These are phyloP conservation scores for Fragilaria radians DNA, from an alignment of 108 stramenopile genomes.

Conservation along the genomic window DNA sequence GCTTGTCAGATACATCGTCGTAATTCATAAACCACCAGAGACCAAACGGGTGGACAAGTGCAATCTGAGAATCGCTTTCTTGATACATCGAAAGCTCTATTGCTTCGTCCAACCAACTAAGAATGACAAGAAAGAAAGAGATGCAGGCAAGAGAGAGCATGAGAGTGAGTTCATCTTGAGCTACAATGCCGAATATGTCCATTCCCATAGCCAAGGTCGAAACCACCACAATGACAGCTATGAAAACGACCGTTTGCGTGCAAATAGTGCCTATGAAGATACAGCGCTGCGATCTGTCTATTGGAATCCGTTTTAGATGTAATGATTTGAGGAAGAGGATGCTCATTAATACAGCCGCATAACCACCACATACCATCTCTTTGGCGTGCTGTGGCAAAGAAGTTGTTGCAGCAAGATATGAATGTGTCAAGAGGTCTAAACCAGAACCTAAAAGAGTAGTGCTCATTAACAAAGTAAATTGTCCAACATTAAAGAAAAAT, in stretches of 20 bases:
- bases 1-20: slow-evolving; percentile 14
- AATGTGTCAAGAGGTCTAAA: slow-evolving; percentile 72
- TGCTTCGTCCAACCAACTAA: slow-evolving; percentile 72
- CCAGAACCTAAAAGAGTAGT: slow-evolving; percentile 78
- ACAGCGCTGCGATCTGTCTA: slow-evolving; percentile 29
- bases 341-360: slow-evolving; percentile 54
- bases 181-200: slow-evolving; percentile 37
- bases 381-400: slow-evolving; percentile 70
- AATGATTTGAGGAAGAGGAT: slow-evolving; percentile 77
- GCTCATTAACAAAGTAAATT: slow-evolving; percentile 56
- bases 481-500: slow-evolving; percentile 69
- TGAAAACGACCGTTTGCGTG: slow-evolving; percentile 43
- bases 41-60: slow-evolving; percentile 70
- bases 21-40: slow-evolving; percentile 68
- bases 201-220: slow-evolving; percentile 41
- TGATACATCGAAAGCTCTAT: slow-evolving; percentile 60
- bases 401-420: slow-evolving; percentile 67
- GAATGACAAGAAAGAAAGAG: slow-evolving; percentile 47
- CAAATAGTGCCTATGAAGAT: slow-evolving; percentile 62
- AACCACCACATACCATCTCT: slow-evolving; percentile 66
- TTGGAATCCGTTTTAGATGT: slow-evolving; percentile 73
- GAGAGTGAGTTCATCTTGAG: slow-evolving; percentile 66
- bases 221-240: slow-evolving; percentile 41
- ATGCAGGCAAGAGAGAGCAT: slow-evolving; percentile 47
- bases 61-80: slow-evolving; percentile 27